Conservation (phyloP, 106 monocot genomes). For the Acorus gramineus region DNA sequence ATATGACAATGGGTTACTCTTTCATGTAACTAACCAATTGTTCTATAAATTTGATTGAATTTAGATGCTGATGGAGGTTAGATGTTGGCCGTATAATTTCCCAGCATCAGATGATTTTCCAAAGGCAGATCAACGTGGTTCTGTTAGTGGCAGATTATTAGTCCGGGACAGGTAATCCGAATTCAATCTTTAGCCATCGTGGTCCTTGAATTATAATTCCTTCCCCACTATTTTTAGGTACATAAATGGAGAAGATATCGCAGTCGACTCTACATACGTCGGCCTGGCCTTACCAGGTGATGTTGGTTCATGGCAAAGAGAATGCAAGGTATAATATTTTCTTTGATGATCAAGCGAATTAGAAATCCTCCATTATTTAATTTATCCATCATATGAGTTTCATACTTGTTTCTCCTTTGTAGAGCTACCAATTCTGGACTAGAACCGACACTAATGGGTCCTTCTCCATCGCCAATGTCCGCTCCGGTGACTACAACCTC, state of each 20-base stretch:
- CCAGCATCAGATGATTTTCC: constrained; percentile 14
- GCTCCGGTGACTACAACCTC: background rate
- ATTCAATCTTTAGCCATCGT: background rate
- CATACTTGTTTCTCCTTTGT: no score
- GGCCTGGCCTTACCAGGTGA: constrained; percentile 12
- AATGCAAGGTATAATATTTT: constrained; percentile 5
- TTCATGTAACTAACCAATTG: no score
- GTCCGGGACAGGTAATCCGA: constrained; percentile 7
- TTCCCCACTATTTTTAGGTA: background rate
- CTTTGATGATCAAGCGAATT: no score
- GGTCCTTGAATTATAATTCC: background rate
- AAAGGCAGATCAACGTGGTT: constrained; percentile 9
- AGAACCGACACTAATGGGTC: background rate
- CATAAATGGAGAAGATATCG: background rate
- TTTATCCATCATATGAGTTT: no score
- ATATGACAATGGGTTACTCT: background rate
- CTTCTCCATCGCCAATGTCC: background rate
- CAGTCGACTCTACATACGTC: constrained; percentile 7
- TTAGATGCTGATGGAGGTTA: constrained; percentile 12
- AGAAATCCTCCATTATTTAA: no score
- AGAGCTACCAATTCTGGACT: background rate
- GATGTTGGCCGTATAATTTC: constrained; percentile 14
- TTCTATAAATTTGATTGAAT: background rate
- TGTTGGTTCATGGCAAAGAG: constrained; percentile 14
- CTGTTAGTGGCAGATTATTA: constrained; percentile 3